Base-by-base conservation (phyloP, 1,284 basidiomycete genomes). In the Trametes polyzona region DNA sequence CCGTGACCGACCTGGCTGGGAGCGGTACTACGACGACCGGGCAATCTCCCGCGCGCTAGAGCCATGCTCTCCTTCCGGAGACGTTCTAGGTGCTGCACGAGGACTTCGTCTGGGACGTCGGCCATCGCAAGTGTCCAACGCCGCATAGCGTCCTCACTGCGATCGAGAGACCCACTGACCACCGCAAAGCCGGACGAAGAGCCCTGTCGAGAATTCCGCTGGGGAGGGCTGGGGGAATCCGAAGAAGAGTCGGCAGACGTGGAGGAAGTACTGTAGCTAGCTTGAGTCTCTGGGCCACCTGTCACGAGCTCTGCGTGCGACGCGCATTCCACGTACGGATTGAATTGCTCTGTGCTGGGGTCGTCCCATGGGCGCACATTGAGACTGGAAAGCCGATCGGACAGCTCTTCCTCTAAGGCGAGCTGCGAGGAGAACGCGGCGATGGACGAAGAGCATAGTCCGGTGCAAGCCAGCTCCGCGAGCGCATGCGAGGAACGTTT, bases 41-140 rank as follows among this genome's bases (percentile, higher is more conserved):
- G 50, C 10, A 58, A 53, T 37, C 52, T 53, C 24, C 51, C 61
- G 40, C 56, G 58, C 9, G 60, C 54, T 10, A 61, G 47, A 23
- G 50, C 53, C 51, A 55, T 27, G 33, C 69, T 67, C 47, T 72
- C 69, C 44, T 68, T 69, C 36, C 74, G 63, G 4, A 75, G 62
- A 33, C 69, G 66, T 54, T 76, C 74, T 19, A 76, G 66, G 57
- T 76, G 73, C 36, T 71, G 66, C 30, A 74, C 65, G 24, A 76
- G 68, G 23, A 73, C 64, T 40, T 76, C 73, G 44, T 76, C 74
- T 14, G 73, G 68, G 2, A 73, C 71, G 47, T 76, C 73, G 12
- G 73, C 70, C 64, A 74, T 72, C 19, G 74, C 73, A 29, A 74
- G 65, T 3, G 74, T 75, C 74, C 74, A 75, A 26, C 74, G 64